Evolutionary conservation across 352 stramenopile genomes (phyloP).

Genomic region (Phytophthora fragariae): DNA sequence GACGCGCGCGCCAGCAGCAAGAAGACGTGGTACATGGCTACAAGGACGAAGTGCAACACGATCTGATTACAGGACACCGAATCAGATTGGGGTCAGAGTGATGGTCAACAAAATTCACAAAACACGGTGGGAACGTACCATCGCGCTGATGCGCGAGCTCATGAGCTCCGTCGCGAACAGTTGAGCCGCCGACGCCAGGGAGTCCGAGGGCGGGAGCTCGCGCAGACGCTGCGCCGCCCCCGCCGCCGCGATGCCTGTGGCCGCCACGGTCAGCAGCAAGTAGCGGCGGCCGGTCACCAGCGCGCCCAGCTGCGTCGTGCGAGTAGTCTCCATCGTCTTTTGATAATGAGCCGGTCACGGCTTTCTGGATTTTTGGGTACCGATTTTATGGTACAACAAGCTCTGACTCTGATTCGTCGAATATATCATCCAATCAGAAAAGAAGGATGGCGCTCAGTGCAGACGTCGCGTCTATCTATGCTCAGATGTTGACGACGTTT

Average conservation of each 20-base stretch:
- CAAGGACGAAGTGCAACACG: slow-evolving; percentile 73
- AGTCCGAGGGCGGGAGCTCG: slow-evolving; percentile 21
- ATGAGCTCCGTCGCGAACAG: slow-evolving; percentile 59
- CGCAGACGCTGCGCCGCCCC: slow-evolving; percentile 53
- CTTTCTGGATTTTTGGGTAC: slow-evolving; percentile 19
- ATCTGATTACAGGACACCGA: slow-evolving; percentile 47
- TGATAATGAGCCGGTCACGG: not conserved
- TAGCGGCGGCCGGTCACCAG: slow-evolving; percentile 67
- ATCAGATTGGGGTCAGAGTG: slow-evolving; percentile 22
- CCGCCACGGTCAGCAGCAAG: slow-evolving; percentile 66
- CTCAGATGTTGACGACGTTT: not conserved
- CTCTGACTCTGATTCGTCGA: too few species aligned
- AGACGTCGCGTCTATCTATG: not conserved
- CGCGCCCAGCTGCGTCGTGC: slow-evolving; percentile 37
- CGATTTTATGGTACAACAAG: not conserved
- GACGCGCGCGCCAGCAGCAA: slow-evolving; percentile 52
- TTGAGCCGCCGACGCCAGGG: slow-evolving; percentile 7
- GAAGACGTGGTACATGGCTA: slow-evolving; percentile 75
- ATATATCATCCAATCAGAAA: too few species aligned
- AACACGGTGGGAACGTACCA: slow-evolving; percentile 44
- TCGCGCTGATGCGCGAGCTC: slow-evolving; percentile 60
- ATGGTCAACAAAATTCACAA: slow-evolving; percentile 22
- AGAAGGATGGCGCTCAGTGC: too few species aligned
- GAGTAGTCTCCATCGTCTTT: slow-evolving; percentile 26
- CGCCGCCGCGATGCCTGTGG: slow-evolving; percentile 61